A percentile compares a stretch with the other conserved stretches of the same genome.
Conservation (phyloP, 176 grass and related monocot species). For the Oropetium thomaeum region DNA sequence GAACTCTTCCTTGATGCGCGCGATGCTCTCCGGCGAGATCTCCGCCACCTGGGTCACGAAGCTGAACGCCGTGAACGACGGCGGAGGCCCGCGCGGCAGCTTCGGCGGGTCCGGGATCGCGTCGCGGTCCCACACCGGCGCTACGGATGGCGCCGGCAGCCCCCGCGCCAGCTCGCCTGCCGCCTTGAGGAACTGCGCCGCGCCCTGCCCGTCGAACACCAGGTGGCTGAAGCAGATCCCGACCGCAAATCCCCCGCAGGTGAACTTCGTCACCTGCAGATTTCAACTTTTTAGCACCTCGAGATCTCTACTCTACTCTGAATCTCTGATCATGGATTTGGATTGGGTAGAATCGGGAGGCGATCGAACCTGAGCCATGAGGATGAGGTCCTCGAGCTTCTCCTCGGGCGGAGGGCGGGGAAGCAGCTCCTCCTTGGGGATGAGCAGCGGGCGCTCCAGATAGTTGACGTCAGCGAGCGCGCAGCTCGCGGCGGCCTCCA, state of each 20-base stretch:
- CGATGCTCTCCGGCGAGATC: slow-evolving; percentile 57
- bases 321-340: neutral
- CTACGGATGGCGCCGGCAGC: slow-evolving; percentile 41
- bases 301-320: neutral
- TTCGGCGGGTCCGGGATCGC: slow-evolving; percentile 59
- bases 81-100: slow-evolving; percentile 37
- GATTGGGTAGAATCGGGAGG: neutral
- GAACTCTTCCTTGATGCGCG: slow-evolving; percentile 53
- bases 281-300: slow-evolving; percentile 2
- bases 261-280: slow-evolving; percentile 78
- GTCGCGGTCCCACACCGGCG: slow-evolving; percentile 54
- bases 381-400: slow-evolving; percentile 64
- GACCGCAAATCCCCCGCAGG: slow-evolving; percentile 67
- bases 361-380: slow-evolving; percentile 66
- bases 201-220: slow-evolving; percentile 71
- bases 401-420: slow-evolving; percentile 50
- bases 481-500: slow-evolving; percentile 64
- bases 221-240: slow-evolving; percentile 89
- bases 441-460: slow-evolving; percentile 71
- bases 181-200: slow-evolving; percentile 62
- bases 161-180: slow-evolving; percentile 58
- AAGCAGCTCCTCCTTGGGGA: slow-evolving; percentile 68
- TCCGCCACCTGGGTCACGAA: slow-evolving; percentile 64
- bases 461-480: slow-evolving; percentile 69
- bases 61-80: slow-evolving; percentile 57